phyloP scores from a whole-genome alignment of 495 filamentous ascomycete species.

The Schizothecium vesticola region DNA sequence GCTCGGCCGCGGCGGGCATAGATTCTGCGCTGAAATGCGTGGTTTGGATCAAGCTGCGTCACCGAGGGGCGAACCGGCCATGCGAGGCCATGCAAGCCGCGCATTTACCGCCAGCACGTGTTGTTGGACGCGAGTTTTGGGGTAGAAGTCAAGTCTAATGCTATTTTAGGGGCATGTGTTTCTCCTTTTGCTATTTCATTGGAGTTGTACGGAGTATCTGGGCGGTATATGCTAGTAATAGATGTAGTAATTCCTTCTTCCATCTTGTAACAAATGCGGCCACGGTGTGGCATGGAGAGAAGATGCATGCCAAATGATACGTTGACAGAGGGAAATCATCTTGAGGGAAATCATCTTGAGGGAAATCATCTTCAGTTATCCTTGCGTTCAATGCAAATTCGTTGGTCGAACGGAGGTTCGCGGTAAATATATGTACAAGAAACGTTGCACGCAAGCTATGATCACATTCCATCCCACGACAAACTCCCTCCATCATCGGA shows the following conservation, averaged over 20 bases:
- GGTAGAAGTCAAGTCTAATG: not conserved
- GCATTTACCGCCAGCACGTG: not conserved
- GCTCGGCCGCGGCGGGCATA: not conserved
- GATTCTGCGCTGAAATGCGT: not conserved
- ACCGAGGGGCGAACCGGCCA: not conserved
- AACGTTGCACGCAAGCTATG: not conserved
- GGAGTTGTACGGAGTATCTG: not conserved
- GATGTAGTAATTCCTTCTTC: not conserved
- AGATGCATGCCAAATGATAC: not conserved
- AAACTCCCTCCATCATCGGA: not conserved
- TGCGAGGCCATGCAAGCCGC: not conserved
- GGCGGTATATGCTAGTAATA: not conserved
- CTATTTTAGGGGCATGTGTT: not conserved
- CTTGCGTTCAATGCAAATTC: not conserved
- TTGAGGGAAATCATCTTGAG: too few relatives aligned
- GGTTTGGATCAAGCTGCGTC: not conserved
- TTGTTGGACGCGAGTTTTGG: not conserved
- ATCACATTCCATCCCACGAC: not conserved
- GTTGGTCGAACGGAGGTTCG: not conserved
- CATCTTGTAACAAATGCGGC: too few relatives aligned
- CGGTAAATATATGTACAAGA: not conserved
- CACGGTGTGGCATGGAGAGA: not conserved
- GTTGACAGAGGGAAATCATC: not conserved
- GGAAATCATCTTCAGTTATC: not conserved
- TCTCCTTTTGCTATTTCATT: too few relatives aligned